Base-by-base conservation (phyloP, 202 grass and related monocot species). In the Digitaria exilis region DNA sequence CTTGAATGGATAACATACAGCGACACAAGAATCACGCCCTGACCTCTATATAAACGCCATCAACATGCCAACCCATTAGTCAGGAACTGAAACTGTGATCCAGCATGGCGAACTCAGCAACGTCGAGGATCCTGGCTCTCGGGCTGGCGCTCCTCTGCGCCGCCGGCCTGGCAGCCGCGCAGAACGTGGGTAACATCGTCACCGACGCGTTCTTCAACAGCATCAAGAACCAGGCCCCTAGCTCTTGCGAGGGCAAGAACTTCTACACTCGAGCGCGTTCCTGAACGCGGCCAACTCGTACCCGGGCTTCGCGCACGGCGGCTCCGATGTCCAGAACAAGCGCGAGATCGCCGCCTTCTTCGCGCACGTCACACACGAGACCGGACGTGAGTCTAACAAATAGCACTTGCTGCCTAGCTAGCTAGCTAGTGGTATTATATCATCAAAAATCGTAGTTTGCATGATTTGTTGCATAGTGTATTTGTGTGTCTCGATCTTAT, bases 321-420 rank as follows among this genome's bases (percentile, higher is more conserved):
- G 89, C 5, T 71, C 89, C 0, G 30, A 22, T 3, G 84, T 64
- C 58, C 85, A 87, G 30, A 50, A 77, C 37, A 94, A 89, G 80
- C 79, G 85, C 24, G 94, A 97, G 83, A 92, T 97, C 17, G 91
- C 94, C n/a, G 89, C 94, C 25, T 97, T 92, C 84, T 97, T 94
- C 73, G 88, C 92, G 4, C 86, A 94, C 45, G 81, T 92, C 74
- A 87, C 88, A 1, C 91, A 94, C 54, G 91, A 97, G 69, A 97
- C 94, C 13, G 83, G 85, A n/a, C 72, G 91, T 97, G 65, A 92
- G 91, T 90, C 50, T n/a, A 54, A n/a, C n/a, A n/a, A n/a, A 2
- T 21, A 52, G 43, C 43, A 44, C 43, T 18, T 67, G 7, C 0
- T 17, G 7, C n/a, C n/a, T n/a, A n/a, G n/a, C n/a, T n/a, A n/a